phyloP scores from a whole-genome alignment of 2,329 filamentous ascomycete species.

The Epichloe glyceriae region DNA sequence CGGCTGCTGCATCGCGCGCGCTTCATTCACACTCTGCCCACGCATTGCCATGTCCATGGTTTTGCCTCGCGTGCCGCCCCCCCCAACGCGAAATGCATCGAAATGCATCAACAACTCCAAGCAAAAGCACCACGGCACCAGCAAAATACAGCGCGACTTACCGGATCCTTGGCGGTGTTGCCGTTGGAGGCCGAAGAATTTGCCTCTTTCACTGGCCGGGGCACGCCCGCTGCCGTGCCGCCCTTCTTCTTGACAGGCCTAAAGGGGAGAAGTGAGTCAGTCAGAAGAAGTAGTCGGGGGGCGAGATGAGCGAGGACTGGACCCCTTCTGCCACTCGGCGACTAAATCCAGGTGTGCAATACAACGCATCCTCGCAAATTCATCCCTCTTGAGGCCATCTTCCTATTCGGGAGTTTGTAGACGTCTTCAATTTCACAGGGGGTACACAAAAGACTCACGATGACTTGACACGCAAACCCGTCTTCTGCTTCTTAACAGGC shows the following conservation, averaged over 20 bases:
- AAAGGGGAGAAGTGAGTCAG: constrained; percentile 5
- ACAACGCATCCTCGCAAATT: not conserved
- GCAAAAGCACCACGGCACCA: not conserved
- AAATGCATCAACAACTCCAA: not conserved
- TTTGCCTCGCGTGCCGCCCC: too few relatives aligned
- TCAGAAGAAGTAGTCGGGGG: not conserved
- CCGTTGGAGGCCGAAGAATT: constrained; percentile 44
- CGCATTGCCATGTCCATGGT: too few relatives aligned
- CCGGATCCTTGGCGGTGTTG: constrained; percentile 39
- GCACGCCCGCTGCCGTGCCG: constrained; percentile 54
- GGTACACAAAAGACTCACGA: constrained; percentile 40
- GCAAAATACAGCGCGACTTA: constrained; percentile 23
- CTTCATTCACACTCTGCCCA: not conserved
- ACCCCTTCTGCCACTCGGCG: not conserved
- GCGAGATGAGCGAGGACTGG: too few relatives aligned
- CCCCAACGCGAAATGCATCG: not conserved
- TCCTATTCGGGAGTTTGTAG: not conserved
- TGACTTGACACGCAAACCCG: constrained; percentile 52
- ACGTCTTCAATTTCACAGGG: not conserved
- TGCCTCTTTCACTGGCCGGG: constrained; percentile 50
- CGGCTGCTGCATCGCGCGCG: not conserved
- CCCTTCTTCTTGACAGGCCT: constrained; percentile 64
- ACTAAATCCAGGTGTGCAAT: not conserved
- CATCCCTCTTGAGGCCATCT: not conserved
- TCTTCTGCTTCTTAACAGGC: constrained; percentile 45